Conservation (phyloP, 2,329 filamentous ascomycete genomes). For the Colletotrichum tabaci region DNA sequence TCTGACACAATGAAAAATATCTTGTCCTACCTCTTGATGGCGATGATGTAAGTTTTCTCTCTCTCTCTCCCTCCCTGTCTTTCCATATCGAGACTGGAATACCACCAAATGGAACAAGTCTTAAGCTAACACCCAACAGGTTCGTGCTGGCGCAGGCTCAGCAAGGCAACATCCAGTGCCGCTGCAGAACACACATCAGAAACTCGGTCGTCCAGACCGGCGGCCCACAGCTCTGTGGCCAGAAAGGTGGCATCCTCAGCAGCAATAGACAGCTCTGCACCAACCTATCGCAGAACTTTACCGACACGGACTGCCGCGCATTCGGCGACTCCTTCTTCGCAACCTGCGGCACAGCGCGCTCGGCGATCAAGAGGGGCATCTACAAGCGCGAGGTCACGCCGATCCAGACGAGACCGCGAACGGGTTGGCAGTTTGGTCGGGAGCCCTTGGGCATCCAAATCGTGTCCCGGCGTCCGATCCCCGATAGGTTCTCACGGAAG, state of each 20-base stretch:
- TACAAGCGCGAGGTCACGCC: conserved; percentile 37
- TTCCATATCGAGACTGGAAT: no score
- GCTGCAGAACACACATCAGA: conserved; percentile 21
- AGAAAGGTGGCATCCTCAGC: conserved; percentile 29
- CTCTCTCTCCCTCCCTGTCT: neutral
- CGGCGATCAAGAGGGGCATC: conserved; percentile 35
- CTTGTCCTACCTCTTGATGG: conserved; percentile 25
- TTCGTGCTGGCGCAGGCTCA: conserved; percentile 34
- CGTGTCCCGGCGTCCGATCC: conserved; percentile 2
- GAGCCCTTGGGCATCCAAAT: neutral
- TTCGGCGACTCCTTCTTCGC: conserved; percentile 36
- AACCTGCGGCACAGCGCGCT: conserved; percentile 33
- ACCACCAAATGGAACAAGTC: no score
- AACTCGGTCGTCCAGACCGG: conserved; percentile 24
- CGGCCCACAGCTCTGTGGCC: conserved; percentile 27
- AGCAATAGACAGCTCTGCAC: conserved; percentile 36
- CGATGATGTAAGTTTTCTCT: conserved; percentile 22
- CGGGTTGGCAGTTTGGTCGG: neutral
- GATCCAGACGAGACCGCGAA: conserved; percentile 17
- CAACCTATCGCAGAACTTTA: conserved; percentile 22
- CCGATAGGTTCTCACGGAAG: neutral
- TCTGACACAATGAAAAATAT: conserved; percentile 29
- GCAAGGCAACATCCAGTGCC: conserved; percentile 35
- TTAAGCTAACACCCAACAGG: neutral
- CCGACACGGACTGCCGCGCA: conserved; percentile 32